Base-by-base conservation (phyloP, 805 yeast genomes). In the Metschnikowia koreensis region DNA sequence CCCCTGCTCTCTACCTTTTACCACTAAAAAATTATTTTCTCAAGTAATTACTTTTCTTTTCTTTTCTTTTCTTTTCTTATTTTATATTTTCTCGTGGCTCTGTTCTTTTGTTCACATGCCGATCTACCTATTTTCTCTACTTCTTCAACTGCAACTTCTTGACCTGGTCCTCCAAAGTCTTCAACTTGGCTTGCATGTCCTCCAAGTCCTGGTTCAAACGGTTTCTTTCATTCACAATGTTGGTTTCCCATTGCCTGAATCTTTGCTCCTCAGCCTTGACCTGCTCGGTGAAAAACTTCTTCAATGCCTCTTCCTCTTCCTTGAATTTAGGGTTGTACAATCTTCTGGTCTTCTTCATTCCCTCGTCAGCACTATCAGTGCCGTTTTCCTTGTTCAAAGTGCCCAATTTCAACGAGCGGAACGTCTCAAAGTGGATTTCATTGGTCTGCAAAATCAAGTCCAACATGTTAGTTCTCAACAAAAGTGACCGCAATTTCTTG, bases 191-290 rank as follows among this genome's bases (percentile, higher is more conserved):
- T 70, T 91, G 97, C 73, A 92, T 82, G 61, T 87, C 90, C 63
- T 93, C 97, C 63, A 94, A 80, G 71, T 94, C 99, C 70, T 87
- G 87, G 74, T 94, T 94, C 67, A 94, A 80, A 69, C 96, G 83
- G 71, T 91, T 89, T 75, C 97, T 87, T 75, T 94, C 97, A 61
- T 89, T 90, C 60, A 91, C 94, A 61, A 94, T 89, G 67, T 94
- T 93, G 62, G 91, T 89, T 75, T 92, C 97, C 99, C 99, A 94
- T 77, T 93, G 97, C 77, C 96, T 89, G 56, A 94, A 94, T 67
- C 99, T 82, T 65, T 90, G 96, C 66, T 94, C 99, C 75, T 94
- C 99, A 44, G 88, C 88, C 75, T 93, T 92, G 54, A 94, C 79
- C 76, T 94, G 97, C 70, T 92, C 97, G 9, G 98, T 93, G 74